phyloP scores from a whole-genome alignment of 1,284 basidiomycete species.

The Apiotrichum gamsii region DNA sequence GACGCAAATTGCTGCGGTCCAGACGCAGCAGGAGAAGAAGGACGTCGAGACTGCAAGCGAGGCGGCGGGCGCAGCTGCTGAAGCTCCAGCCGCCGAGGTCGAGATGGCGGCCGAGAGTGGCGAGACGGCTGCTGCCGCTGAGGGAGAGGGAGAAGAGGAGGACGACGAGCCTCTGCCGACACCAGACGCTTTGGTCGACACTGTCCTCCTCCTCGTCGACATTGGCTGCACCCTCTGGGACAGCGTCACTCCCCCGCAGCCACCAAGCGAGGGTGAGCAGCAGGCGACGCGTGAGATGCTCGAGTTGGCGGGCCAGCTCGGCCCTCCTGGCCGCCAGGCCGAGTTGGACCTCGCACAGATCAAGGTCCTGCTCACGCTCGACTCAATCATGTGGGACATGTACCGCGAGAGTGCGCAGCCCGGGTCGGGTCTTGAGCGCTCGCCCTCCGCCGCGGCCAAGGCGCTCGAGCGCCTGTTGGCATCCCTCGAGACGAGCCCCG shows the following conservation, averaged over 20 bases:
- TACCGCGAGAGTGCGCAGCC: constrained; percentile 26
- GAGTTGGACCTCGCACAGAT: constrained; percentile 41
- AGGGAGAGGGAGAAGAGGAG: constrained; percentile 11
- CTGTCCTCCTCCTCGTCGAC: constrained; percentile 31
- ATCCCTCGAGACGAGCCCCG: constrained; percentile 25
- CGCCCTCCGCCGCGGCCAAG: constrained; percentile 28
- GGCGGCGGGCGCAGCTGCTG: constrained; percentile 14
- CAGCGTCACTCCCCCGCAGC: constrained; percentile 19
- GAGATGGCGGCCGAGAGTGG: constrained; percentile 10
- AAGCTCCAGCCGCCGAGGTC: constrained; percentile 6
- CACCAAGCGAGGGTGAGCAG: constrained; percentile 33
- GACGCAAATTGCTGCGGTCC: constrained; percentile 31
- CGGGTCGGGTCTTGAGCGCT: constrained; percentile 23
- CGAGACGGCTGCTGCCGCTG: constrained; percentile 48
- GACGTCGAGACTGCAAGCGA: constrained; percentile 14
- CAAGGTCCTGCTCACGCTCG: constrained; percentile 36
- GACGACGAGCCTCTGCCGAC: constrained; percentile 33
- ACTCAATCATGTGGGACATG: constrained; percentile 38
- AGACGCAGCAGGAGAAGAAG: constrained; percentile 3
- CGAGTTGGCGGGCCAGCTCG: constrained; percentile 22
- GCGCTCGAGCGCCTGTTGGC: constrained; percentile 28
- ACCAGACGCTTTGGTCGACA: constrained; percentile 37
- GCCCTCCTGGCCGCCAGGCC: constrained; percentile 29
- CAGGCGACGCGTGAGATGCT: constrained; percentile 26
- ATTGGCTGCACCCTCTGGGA: constrained; percentile 37